Conservation (phyloP, 2,329 filamentous ascomycete species). For the Fusarium tjaetaba region DNA sequence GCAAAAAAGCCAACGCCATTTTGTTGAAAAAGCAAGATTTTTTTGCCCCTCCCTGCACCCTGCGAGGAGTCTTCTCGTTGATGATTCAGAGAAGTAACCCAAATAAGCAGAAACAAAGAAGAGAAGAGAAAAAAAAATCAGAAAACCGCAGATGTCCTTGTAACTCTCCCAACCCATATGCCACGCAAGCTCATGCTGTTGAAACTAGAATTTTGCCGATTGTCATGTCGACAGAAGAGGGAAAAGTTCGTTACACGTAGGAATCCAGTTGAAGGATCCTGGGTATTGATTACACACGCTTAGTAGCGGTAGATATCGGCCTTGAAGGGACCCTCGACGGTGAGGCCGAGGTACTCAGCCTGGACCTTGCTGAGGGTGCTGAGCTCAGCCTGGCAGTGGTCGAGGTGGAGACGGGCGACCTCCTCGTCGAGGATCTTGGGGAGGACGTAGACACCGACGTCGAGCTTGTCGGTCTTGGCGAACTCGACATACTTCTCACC, state of each 20-base stretch:
- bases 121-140: slow-evolving; percentile 38
- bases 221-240: slow-evolving; percentile 46
- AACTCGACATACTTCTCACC: slow-evolving; percentile 96
- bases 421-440: slow-evolving; percentile 99
- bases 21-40: slow-evolving; percentile 54
- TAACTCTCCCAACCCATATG: slow-evolving; percentile 48
- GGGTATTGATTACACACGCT: slow-evolving; percentile 50
- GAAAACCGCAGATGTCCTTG: slow-evolving; percentile 41
- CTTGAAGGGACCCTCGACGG: slow-evolving; percentile 93
- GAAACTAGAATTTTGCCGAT: slow-evolving; percentile 54
- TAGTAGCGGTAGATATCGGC: slow-evolving; percentile 70
- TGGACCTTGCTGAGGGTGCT: slow-evolving; percentile 85
- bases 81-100: slow-evolving; percentile 28
- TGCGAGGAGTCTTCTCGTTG: slow-evolving; percentile 37
- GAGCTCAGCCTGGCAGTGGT: slow-evolving; percentile 94
- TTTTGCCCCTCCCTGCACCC: slow-evolving; percentile 49
- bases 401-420: slow-evolving; percentile 92
- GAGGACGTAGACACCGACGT: slow-evolving; percentile 89
- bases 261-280: slow-evolving; percentile 54
- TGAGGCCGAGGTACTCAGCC: slow-evolving; percentile 93
- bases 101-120: slow-evolving; percentile 40
- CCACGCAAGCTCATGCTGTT: slow-evolving; percentile 57
- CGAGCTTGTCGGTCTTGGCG: slow-evolving; percentile 89
- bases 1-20: slow-evolving; percentile 53
- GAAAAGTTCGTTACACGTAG: slow-evolving; percentile 50